Conservation (phyloP, 345 rosid genomes). For the Mercurialis annua region DNA sequence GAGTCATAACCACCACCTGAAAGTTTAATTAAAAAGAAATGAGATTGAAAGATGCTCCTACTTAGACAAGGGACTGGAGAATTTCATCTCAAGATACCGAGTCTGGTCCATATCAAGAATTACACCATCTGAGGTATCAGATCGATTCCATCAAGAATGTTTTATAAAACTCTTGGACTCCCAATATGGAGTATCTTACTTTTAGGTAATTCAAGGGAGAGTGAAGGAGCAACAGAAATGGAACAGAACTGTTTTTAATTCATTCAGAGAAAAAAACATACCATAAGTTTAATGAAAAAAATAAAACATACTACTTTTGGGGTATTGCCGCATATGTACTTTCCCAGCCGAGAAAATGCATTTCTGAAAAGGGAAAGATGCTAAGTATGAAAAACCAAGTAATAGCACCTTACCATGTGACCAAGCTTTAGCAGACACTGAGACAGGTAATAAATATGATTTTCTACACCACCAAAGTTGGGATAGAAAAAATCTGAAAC, state of each 20-base stretch:
- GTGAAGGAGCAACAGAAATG: no score
- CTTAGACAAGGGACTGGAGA: background rate
- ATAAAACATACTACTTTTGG: no score
- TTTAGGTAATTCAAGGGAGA: no score
- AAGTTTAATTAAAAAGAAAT: slow-evolving; percentile 16
- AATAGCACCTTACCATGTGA: slow-evolving; percentile 63
- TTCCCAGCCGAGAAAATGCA: background rate
- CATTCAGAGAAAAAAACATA: no score
- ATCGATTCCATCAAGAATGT: no score
- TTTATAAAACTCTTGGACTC: no score
- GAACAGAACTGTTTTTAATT: no score
- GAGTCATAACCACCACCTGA: slow-evolving; percentile 94
- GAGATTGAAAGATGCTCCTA: background rate
- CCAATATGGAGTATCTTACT: no score
- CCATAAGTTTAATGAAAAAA: no score
- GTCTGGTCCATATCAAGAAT: no score
- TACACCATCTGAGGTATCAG: no score
- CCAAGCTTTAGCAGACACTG: slow-evolving; percentile 90
- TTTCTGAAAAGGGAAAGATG: background rate
- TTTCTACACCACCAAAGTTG: slow-evolving; percentile 94
- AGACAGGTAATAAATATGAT: slow-evolving; percentile 84
- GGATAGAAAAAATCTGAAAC: slow-evolving; percentile 98
- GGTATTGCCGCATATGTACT: background rate
- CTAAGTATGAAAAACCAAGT: background rate
- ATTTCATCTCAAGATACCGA: no score